Evolutionary conservation across 371 early-diverging fungal genomes (phyloP).

Genomic region (Mucor lusitanicus): DNA sequence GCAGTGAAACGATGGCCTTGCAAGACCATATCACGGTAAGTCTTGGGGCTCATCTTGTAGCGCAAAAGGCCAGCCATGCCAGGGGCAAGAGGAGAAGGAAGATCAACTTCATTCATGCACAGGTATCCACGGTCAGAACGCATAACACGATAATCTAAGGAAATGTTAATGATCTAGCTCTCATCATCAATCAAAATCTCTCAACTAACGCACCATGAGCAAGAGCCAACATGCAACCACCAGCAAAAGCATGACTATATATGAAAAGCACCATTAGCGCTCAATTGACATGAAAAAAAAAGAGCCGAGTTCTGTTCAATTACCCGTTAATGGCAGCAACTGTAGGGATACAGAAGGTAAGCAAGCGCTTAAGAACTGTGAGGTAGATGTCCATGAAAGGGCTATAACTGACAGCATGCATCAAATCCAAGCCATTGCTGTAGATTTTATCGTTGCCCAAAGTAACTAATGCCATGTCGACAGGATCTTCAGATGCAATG

Average conservation of each 20-base stretch:
- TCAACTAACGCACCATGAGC: constrained; percentile 58
- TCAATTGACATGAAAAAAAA: background rate
- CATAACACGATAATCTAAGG: constrained; percentile 78
- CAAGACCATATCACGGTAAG: constrained; percentile 67
- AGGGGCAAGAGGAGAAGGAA: constrained; percentile 69
- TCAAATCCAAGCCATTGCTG: constrained; percentile 78
- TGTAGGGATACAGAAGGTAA: constrained; percentile 77
- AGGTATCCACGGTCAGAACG: constrained; percentile 78
- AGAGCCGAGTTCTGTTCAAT: background rate
- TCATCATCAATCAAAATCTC: too few relatives aligned
- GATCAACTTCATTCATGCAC: constrained; percentile 83
- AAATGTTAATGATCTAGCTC: background rate
- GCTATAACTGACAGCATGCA: constrained; percentile 38
- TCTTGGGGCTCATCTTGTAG: constrained; percentile 57
- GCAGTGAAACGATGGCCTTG: constrained; percentile 69
- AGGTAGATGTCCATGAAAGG: constrained; percentile 57
- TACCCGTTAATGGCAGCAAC: constrained; percentile 83
- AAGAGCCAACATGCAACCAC: constrained; percentile 79
- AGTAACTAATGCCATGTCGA: constrained; percentile 63
- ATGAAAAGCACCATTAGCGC: background rate
- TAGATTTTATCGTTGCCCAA: constrained; percentile 71
- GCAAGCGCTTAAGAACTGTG: constrained; percentile 48
- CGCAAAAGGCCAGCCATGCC: constrained; percentile 75
- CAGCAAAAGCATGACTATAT: constrained; percentile 81
- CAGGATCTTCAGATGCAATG: constrained; percentile 36